Evolutionary conservation across 2,329 filamentous ascomycete species (phyloP), one percentile per base, ranked within the genome.

Genomic region (Neospermospora avenae): DNA sequence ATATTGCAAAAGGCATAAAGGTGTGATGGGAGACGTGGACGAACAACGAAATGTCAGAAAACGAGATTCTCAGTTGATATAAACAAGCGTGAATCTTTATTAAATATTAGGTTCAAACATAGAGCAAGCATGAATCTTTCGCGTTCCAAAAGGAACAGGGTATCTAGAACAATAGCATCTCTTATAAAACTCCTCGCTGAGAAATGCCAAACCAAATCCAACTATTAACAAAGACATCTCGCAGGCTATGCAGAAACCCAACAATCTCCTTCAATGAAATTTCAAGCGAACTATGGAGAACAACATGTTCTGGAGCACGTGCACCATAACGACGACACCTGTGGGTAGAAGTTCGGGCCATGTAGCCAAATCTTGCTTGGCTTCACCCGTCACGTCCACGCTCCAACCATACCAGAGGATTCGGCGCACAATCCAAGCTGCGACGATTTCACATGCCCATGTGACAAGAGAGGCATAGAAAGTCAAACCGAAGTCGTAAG

Each of bases 281-380:
- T 83, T 80, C 69, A 89, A 74, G 64, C 85, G 80, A 37, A 88
- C 82, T 68, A 89, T 88, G 48, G 84, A 85, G 74, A 89, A 88
- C 58, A 89, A 73, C 86, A 89, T 89, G 71, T 88, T 89, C 74
- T 89, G 86, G 73, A 88, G 70, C 54, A 88, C 86, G 68, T 89
- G 86, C 71, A 88, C 75, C 76, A 84, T 84, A 22, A 88, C 85
- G 22, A 83, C 84, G 20, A 86, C 82, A 57, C 83, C 83, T 3
- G 86, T 87, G 18, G 86, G 86, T 68, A 89, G 73, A 68, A 89
- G 73, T 75, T 88, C 86, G 2, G 86, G 85, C 83, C 85, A 88
- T 58, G 84, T 81, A 6, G 80, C 81, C 65, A 89, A 75, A 72
- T 89, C 86, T 62, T 83, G 75, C 73, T 83, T 84, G 25, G 84